These are phyloP conservation scores for Aplosporella prunicola DNA, from an alignment of 2,329 filamentous ascomycete genomes.

Conservation along the genomic window DNA sequence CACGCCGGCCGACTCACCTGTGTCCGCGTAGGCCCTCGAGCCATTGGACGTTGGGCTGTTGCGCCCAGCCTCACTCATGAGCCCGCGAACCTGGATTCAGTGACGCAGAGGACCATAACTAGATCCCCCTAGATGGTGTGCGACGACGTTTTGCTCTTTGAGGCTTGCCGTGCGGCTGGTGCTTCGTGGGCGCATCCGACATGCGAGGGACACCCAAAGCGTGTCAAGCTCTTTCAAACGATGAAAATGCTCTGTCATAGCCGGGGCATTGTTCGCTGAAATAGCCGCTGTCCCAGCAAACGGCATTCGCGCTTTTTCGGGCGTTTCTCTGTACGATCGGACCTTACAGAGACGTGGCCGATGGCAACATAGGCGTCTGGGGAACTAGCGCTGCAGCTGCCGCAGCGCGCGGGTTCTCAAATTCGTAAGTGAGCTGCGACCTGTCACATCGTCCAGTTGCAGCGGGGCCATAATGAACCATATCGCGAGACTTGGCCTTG, in stretches of 20 bases:
- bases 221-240: constrained; percentile 8
- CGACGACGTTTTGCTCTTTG: constrained; percentile 11
- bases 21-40: constrained; percentile 8
- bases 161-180: constrained; percentile 10
- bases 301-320: no score
- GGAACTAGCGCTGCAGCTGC: constrained; percentile 4
- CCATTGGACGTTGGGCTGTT: constrained; percentile 10
- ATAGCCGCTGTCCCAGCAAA: no score
- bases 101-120: constrained; percentile 10
- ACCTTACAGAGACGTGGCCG: constrained; percentile 7
- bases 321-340: constrained; percentile 7
- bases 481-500: constrained; percentile 7
- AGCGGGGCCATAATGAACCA: constrained; percentile 8
- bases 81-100: constrained; percentile 10
- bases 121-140: constrained; percentile 10
- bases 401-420: constrained; percentile 5
- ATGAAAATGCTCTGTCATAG: no score
- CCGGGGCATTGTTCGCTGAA: no score
- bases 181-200: constrained; percentile 11
- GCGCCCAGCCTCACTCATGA: constrained; percentile 9
- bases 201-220: constrained; percentile 11
- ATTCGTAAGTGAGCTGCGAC: constrained; percentile 5
- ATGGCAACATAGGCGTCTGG: background rate
- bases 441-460: constrained; percentile 9
- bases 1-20: constrained; percentile 2